Base-by-base conservation (phyloP, 177 flowering plant species). In the Vitis hybrid region DNA sequence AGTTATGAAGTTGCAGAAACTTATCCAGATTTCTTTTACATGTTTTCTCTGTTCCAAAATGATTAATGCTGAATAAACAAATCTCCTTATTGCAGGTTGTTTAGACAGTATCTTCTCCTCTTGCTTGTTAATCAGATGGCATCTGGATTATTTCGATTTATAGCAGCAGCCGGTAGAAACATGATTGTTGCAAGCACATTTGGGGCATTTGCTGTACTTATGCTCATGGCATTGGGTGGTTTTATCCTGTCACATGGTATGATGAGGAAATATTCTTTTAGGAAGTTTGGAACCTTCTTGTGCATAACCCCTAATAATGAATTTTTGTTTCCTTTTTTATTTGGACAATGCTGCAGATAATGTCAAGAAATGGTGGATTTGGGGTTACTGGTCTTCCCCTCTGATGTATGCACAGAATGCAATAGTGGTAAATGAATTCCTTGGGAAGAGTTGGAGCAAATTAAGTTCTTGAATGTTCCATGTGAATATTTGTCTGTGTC, bases 361-460 rank as follows among this genome's bases (percentile, higher is more conserved):
- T 51, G 65, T 84, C 4, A 81, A 82, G 71, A 73, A 74, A 39
- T 86, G 89, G 89, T 84, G 86, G 88, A 75, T 75, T 66, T 86
- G 89, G 89, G 86, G 84, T 63, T 86, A 79, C 78, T 86, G 86
- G 86, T 14, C 49, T 5, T 86, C 89, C 6, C 88, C 89, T 30
- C 1, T 86, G 67, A 82, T 83, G 86, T 86, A 86, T 58, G 86
- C 66, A 6, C 86, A 81, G 67, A 83, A 81, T 69, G 85, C 83
- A 11, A 32, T 85, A 1, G 26, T 64, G 10, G 81, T 78, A 1
- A 86, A 86, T 72, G 90, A 85, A 75, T 85, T 85, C 39, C 80
- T 81, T 19, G 88, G 85, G 48, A 34, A 79, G 4, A 78, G 78
- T 45, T 86, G 90, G 90, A 75, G 68, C 10, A 60, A 80, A 10